Base-by-base conservation (phyloP, 176 grass and related monocot species). In the Avena atlantica region DNA sequence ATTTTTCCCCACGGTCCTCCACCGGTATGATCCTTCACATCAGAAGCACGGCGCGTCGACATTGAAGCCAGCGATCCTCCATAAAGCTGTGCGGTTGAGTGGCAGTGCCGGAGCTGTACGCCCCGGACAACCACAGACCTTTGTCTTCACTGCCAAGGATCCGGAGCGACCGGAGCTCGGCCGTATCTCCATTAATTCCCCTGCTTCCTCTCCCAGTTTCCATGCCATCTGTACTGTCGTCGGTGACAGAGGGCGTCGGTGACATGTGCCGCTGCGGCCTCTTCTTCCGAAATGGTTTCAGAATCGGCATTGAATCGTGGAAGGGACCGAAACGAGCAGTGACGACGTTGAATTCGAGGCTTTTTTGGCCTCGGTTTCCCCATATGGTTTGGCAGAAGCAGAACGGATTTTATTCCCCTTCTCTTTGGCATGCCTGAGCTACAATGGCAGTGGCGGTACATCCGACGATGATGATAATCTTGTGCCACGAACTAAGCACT, bases 121-220 rank as follows among this genome's bases (percentile, higher is more conserved):
- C 7, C 37, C 65, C 29, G 56, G 36, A 87, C 89, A 31, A 44
- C 74, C 45, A 80, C 48, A 51, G 13, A 52, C 13, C 61, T 24
- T 81, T 75, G 85, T 10, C 76, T 88, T 87, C 81, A 87, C 75
- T 66, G 81, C 85, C 36, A 66, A 48, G 81, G 75, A 80, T 87
- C 74, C 40, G 21, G 53, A 53, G 72, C 31, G 31, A 34, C 31
- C 31, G 45, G 73, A 47, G 21, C 52, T 62, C 44, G 7, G 40
- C 80, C 74, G 83, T 62, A 51, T 45, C 8, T 70, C n/a, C 70
- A 21, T 86, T 86, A 52, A 31, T 27, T 27, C 14, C 16, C 24
- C 52, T 19, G 55, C 63, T 66, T 6, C 17, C 16, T 53, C 79
- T 3, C 6, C 0, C 66, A 10, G 49, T 20, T 58, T 49, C 21